Percentiles rank a stretch among this genome's conserved stretches.
These are phyloP conservation scores for Takashimella tepidaria DNA, from an alignment of 1,284 basidiomycete species.

Conservation along the genomic window DNA sequence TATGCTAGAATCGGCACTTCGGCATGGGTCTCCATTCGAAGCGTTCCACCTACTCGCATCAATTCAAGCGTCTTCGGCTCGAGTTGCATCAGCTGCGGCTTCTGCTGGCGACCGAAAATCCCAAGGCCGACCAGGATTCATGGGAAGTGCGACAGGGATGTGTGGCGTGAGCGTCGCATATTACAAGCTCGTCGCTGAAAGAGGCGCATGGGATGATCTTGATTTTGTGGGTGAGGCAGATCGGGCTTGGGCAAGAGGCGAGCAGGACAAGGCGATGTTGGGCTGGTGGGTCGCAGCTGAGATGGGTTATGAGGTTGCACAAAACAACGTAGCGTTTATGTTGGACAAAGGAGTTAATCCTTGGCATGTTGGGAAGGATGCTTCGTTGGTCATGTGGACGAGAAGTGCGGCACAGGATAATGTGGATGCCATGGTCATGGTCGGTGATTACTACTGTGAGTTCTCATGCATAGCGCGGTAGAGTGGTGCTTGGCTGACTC, in stretches of 20 bases:
- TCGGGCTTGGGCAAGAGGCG: conserved; percentile 66
- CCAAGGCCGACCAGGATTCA: neutral
- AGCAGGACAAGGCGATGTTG: conserved; percentile 59
- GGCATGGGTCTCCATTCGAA: conserved; percentile 82
- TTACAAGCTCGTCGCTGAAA: conserved; percentile 82
- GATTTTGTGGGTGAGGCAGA: conserved; percentile 80
- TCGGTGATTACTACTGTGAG: conserved; percentile 87
- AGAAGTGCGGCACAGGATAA: conserved; percentile 90
- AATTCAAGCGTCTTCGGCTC: conserved; percentile 62
- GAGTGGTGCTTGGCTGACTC: neutral
- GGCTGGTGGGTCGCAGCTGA: conserved; percentile 94
- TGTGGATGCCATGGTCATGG: conserved; percentile 91
- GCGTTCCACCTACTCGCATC: conserved; percentile 85
- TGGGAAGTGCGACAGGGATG: conserved; percentile 48
- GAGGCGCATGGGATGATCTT: conserved; percentile 73
- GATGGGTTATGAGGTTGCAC: conserved; percentile 83
- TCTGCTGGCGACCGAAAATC: neutral
- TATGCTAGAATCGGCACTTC: conserved; percentile 75
- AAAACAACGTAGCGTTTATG: conserved; percentile 92
- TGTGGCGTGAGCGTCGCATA: conserved; percentile 76
- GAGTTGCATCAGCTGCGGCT: conserved; percentile 20
- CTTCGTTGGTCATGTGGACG: conserved; percentile 88
- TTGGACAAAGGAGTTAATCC: conserved; percentile 60
- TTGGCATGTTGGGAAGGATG: conserved; percentile 19
- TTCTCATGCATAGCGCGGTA: neutral